These are phyloP conservation scores for Fusarium denticulatum DNA, from an alignment of 2,329 filamentous ascomycete genomes.

Conservation along the genomic window DNA sequence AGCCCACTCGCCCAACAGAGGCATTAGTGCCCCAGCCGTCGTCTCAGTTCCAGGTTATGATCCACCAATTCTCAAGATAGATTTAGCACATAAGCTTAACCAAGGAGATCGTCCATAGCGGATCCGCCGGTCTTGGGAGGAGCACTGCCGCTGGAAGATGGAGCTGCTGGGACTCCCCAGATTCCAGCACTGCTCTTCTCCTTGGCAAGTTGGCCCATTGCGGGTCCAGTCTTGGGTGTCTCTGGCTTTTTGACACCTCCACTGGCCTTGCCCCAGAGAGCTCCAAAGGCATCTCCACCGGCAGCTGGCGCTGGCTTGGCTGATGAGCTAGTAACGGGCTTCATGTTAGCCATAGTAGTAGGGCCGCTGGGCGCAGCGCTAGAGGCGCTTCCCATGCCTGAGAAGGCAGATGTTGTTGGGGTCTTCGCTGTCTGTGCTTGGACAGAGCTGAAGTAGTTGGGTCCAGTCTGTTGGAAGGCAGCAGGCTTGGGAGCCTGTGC, in stretches of 20 bases:
- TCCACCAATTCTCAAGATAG: conserved; percentile 11
- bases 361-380: conserved; percentile 48
- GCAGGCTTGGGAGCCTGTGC: conserved; percentile 63
- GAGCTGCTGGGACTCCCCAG: conserved; percentile 77
- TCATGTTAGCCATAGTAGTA: conserved; percentile 56
- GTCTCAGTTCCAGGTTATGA: conserved; percentile 29
- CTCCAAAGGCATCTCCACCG: conserved; percentile 88
- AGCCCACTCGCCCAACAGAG: conserved; percentile 6
- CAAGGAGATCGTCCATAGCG: conserved; percentile 60
- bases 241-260: conserved; percentile 78
- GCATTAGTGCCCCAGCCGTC: conserved; percentile 7
- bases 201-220: conserved; percentile 95
- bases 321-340: conserved; percentile 57
- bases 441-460: conserved; percentile 96
- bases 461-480: conserved; percentile 76
- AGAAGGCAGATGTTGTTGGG: conserved; percentile 45
- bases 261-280: conserved; percentile 81
- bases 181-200: conserved; percentile 95
- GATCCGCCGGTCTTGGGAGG: conserved; percentile 49
- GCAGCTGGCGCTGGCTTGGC: conserved; percentile 64
- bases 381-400: conserved; percentile 44
- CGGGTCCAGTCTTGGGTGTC: conserved; percentile 72
- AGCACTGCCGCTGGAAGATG: conserved; percentile 41
- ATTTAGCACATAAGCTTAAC: conserved; percentile 43
- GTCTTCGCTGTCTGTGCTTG: conserved; percentile 51